phyloP scores from a whole-genome alignment of 352 stramenopile species.

The Thraustotheca clavata region DNA sequence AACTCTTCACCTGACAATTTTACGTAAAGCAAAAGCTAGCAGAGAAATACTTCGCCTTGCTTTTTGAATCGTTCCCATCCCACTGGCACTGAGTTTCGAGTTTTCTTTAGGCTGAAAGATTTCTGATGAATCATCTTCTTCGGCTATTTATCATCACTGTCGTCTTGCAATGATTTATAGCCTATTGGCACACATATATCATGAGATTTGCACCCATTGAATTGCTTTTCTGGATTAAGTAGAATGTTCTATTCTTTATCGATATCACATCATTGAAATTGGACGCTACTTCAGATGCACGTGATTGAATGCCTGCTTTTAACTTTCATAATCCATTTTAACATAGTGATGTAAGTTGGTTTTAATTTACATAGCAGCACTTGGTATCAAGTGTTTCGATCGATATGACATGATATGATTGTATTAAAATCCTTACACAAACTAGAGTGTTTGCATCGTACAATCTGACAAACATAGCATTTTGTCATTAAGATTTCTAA shows the following conservation, averaged over 20 bases:
- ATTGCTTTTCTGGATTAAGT: neutral
- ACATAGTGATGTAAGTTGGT: no score
- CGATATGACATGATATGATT: no score
- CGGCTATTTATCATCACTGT: neutral
- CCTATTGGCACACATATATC: neutral
- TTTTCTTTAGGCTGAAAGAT: neutral
- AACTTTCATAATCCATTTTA: no score
- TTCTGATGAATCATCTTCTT: neutral
- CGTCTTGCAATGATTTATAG: constrained; percentile 1
- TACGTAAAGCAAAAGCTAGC: constrained; percentile 7
- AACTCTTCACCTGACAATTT: constrained; percentile 6
- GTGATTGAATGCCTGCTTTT: no score
- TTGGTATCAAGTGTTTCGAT: no score
- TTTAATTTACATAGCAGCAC: no score
- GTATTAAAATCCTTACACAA: no score
- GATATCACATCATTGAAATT: neutral
- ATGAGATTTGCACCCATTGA: neutral
- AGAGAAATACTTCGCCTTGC: constrained; percentile 17
- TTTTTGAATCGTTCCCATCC: constrained; percentile 13
- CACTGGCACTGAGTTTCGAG: constrained; percentile 11
- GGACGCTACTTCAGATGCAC: constrained; percentile 9
- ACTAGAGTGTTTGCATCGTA: no score
- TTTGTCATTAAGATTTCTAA: no score
- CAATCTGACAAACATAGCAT: no score
- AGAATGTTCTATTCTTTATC: neutral